Percentiles rank a stretch among this genome's conserved stretches.
These are phyloP conservation scores for Termitomyces eurrhizus DNA, from an alignment of 768 basidiomycete genomes.

Conservation along the genomic window DNA sequence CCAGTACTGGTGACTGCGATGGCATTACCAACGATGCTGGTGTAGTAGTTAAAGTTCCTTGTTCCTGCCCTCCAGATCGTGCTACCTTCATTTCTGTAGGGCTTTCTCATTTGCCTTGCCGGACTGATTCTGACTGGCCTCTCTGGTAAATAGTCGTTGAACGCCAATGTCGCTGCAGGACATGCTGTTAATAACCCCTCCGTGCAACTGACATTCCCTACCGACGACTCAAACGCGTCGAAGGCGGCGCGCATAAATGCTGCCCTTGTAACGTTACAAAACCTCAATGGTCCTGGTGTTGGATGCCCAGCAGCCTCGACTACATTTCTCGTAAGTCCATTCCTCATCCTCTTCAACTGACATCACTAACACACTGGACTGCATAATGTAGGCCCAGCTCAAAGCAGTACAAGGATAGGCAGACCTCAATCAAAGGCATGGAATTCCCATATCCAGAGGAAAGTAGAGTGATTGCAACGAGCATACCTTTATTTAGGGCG, in stretches of 20 bases:
- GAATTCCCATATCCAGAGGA: neutral
- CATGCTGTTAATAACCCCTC: conserved; percentile 58
- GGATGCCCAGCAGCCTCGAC: conserved; percentile 55
- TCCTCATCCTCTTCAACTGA: neutral
- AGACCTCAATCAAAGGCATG: neutral
- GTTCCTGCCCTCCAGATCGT: conserved; percentile 59
- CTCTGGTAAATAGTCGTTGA: conserved; percentile 32
- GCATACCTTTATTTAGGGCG: neutral
- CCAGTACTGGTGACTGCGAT: conserved; percentile 70
- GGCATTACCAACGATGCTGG: conserved; percentile 53
- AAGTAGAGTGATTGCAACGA: neutral
- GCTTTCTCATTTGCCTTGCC: neutral
- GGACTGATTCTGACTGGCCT: neutral
- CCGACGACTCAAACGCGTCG: conserved; percentile 49
- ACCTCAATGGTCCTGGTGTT: conserved; percentile 60
- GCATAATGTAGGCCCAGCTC: conserved; percentile 21
- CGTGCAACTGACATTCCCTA: conserved; percentile 58
- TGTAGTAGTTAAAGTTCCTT: conserved; percentile 58
- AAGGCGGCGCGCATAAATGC: conserved; percentile 57
- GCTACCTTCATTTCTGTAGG: conserved; percentile 46
- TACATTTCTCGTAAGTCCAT: conserved; percentile 17
- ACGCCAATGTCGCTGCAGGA: conserved; percentile 57
- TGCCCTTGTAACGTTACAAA: conserved; percentile 63
- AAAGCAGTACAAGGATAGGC: conserved; percentile 20
- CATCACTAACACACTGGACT: conserved; percentile 1